These are phyloP conservation scores for Cucumis cinereus DNA, from an alignment of 306 rosid genomes.

Conservation along the genomic window DNA sequence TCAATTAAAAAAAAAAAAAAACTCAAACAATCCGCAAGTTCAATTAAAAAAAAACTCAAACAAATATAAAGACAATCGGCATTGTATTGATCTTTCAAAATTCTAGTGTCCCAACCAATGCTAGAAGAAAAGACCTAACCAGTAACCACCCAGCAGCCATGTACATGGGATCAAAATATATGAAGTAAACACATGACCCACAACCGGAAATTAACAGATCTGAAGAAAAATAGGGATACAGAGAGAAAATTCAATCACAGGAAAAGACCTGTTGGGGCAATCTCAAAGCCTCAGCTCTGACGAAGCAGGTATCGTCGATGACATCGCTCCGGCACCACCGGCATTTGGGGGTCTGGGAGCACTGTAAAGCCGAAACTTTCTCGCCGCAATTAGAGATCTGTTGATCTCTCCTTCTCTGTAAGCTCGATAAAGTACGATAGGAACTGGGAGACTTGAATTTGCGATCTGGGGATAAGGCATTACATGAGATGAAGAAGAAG, in stretches of 20 bases:
- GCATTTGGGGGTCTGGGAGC: slow-evolving; percentile 51
- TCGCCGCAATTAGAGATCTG: slow-evolving; percentile 43
- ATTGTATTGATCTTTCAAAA: background rate
- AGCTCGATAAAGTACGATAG: slow-evolving; percentile 17
- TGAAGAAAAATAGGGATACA: background rate
- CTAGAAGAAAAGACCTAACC: background rate
- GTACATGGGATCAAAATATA: background rate
- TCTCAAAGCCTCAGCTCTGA: slow-evolving; percentile 57
- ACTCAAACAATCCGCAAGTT: background rate
- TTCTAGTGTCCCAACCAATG: background rate
- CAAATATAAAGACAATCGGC: background rate
- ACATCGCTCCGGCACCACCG: slow-evolving; percentile 72
- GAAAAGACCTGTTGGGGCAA: slow-evolving; percentile 72
- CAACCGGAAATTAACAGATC: background rate
- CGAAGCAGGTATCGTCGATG: slow-evolving; percentile 72
- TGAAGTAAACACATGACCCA: background rate
- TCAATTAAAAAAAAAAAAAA: background rate
- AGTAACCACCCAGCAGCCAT: background rate
- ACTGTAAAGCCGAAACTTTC: slow-evolving; percentile 26
- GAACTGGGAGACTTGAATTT: slow-evolving; percentile 11
- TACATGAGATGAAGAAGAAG: slow-evolving; percentile 14
- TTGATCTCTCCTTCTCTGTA: background rate
- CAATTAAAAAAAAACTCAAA: background rate
- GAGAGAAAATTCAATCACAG: slow-evolving; percentile 27
- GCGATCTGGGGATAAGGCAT: slow-evolving; percentile 13